Evolutionary conservation across 2,329 filamentous ascomycete species (phyloP), one percentile per base, ranked within the genome.

Genomic region (Didymella pomorum): DNA sequence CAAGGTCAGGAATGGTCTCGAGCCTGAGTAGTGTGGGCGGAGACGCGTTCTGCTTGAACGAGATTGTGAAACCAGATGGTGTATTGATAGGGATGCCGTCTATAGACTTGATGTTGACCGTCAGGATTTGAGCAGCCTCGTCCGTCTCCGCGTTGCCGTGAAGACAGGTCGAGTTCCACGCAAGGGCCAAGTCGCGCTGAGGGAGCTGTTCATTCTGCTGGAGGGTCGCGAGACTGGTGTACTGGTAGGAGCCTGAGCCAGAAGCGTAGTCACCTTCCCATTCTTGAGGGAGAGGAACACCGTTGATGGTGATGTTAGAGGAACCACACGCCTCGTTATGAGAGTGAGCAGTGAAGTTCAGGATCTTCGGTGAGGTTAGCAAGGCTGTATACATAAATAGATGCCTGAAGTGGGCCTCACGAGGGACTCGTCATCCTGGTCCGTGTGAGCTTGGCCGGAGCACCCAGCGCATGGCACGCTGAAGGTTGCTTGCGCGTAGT

Each of bases 231-330:
- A 71, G 60, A 44, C 66, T 69, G 50, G 66, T 56, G 66, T 75
- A 70, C 35, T 52, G 49, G 41, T 56, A 69, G 31, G 70, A 71
- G 33, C 72, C 77, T 21, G 70, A 70, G 28, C 76, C 77, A 39
- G 68, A 68, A 33, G 74, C 76, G 57, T 71, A 66, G 60, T 75
- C 70, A 63, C 74, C 75, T 54, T 70, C 64, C 75, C 75, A 78
- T 66, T 76, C 65, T 59, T 78, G 73, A 29, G 71, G 69, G 26
- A 79, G 71, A 52, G 70, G 65, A 23, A 76, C 61, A 55, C 75
- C 77, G 66, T 81, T 80, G 57, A 81, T 63, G 16, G 76, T 76
- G 60, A 81, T 68, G 71, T 81, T 79, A 37, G 75, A 74, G 52
- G 71, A 63, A 14, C 73, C 73, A 66, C 78, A 79, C 46, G 75